These are phyloP conservation scores for Globisporangium perplexum DNA, from an alignment of 352 stramenopile species.

Conservation along the genomic window DNA sequence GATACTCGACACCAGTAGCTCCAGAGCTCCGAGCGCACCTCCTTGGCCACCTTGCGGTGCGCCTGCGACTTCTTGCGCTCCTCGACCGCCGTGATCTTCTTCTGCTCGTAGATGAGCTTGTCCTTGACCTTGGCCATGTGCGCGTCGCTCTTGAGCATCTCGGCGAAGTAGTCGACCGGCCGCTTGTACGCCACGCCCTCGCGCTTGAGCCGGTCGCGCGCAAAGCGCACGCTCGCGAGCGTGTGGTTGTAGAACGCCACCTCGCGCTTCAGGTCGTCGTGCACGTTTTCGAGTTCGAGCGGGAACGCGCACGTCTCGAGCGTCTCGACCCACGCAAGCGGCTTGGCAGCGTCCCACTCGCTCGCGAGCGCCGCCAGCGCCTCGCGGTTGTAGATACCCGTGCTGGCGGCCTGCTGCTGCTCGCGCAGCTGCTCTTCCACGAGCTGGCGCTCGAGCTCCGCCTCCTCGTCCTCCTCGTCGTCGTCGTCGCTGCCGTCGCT, in stretches of 20 bases:
- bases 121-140: slow-evolving; percentile 97
- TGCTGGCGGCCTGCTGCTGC: slow-evolving; percentile 36
- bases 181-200: slow-evolving; percentile 89
- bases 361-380: slow-evolving; percentile 49
- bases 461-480: slow-evolving; percentile 53
- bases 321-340: slow-evolving; percentile 72
- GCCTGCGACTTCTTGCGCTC: slow-evolving; percentile 97
- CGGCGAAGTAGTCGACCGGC: slow-evolving; percentile 97
- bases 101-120: slow-evolving; percentile 98
- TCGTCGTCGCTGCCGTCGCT: slow-evolving; percentile 33
- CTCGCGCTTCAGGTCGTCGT: slow-evolving; percentile 89
- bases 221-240: slow-evolving; percentile 54
- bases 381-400: slow-evolving; percentile 69
- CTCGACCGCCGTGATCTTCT: slow-evolving; percentile 98
- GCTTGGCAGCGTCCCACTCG: slow-evolving; percentile 48
- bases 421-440: slow-evolving; percentile 64
- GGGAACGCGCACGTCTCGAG: slow-evolving; percentile 60
- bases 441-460: slow-evolving; percentile 66
- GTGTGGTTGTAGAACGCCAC: slow-evolving; percentile 97
- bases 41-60: slow-evolving; percentile 95
- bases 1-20: neutral
- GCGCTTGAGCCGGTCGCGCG: slow-evolving; percentile 65
- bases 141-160: slow-evolving; percentile 98
- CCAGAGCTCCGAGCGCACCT: slow-evolving; percentile 42
- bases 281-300: slow-evolving; percentile 68